phyloP scores from a whole-genome alignment of 2,329 filamentous ascomycete species.

The Raffaelea albimanens region DNA sequence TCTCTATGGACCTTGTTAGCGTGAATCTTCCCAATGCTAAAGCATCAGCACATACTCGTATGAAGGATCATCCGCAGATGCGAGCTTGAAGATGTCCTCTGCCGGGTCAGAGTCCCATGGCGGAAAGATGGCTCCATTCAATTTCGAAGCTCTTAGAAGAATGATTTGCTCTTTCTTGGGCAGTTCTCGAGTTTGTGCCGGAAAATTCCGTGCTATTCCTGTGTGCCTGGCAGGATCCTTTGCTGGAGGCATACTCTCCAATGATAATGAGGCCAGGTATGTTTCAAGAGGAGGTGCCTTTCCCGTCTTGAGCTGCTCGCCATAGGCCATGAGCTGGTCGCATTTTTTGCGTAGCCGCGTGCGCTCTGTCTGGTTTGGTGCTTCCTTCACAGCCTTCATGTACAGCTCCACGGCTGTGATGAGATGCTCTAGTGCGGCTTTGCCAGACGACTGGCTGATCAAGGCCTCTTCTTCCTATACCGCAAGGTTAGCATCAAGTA shows the following conservation, averaged over 20 bases:
- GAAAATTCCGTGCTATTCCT: conserved; percentile 7
- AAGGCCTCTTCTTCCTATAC: conserved; percentile 12
- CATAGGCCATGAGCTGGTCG: conserved; percentile 57
- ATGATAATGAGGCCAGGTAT: conserved; percentile 2
- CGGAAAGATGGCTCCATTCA: conserved; percentile 77
- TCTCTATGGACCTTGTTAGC: conserved; percentile 43
- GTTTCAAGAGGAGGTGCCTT: neutral
- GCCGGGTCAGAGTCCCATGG: conserved; percentile 65
- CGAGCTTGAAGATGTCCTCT: conserved; percentile 50
- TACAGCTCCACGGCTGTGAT: conserved; percentile 73
- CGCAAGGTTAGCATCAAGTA: neutral
- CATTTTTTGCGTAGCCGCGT: conserved; percentile 58
- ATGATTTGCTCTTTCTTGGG: conserved; percentile 68
- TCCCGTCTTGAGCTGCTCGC: conserved; percentile 62
- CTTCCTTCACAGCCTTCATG: conserved; percentile 62
- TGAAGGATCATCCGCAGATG: conserved; percentile 31
- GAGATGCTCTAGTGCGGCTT: conserved; percentile 63
- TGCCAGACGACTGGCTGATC: conserved; percentile 6
- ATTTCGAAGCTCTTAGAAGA: conserved; percentile 63
- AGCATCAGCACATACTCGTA: conserved; percentile 48
- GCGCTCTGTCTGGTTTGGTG: conserved; percentile 53
- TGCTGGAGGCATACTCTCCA: neutral
- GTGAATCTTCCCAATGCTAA: neutral
- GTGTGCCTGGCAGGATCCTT: no score
- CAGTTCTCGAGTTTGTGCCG: conserved; percentile 45